phyloP scores from a whole-genome alignment of 2,329 filamentous ascomycete species.

The Stachybotrys echinatus region DNA sequence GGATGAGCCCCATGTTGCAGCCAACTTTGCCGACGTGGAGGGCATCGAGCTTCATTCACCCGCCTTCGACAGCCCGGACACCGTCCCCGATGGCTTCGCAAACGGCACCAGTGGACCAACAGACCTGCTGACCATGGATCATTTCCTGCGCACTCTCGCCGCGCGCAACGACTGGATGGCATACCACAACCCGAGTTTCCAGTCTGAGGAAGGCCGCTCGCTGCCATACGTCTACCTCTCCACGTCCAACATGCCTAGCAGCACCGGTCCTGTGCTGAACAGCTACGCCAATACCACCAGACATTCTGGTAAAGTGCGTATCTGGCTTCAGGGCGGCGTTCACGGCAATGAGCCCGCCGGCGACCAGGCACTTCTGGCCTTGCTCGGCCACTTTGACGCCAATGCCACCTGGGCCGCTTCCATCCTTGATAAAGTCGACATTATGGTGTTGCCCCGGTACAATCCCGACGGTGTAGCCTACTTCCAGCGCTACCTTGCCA shows the following conservation, averaged over 20 bases:
- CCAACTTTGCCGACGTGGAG: constrained; percentile 1
- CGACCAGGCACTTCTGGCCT: constrained; percentile 21
- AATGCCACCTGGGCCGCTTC: constrained; percentile 20
- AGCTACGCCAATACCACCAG: constrained; percentile 7
- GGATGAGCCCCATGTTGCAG: neutral
- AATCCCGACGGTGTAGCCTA: constrained; percentile 27
- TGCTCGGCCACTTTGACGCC: constrained; percentile 22
- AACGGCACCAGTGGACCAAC: constrained; percentile 2
- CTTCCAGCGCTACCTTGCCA: constrained; percentile 22
- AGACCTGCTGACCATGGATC: constrained; percentile 2
- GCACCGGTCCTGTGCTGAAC: neutral
- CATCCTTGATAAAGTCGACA: constrained; percentile 19
- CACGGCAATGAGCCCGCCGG: constrained; percentile 27
- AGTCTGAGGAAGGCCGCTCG: constrained; percentile 15
- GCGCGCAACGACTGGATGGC: constrained; percentile 16
- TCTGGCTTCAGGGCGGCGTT: constrained; percentile 24
- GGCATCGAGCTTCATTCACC: constrained; percentile 4
- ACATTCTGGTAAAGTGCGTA: constrained; percentile 16
- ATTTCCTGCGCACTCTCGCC: constrained; percentile 14
- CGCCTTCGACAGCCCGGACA: neutral
- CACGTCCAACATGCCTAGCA: neutral
- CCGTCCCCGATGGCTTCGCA: constrained; percentile 1
- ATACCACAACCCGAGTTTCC: constrained; percentile 11
- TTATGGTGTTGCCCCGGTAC: constrained; percentile 23
- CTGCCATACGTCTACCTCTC: constrained; percentile 13